Conservation (phyloP, 441 rosid species). For the Erysimum pusillum region DNA sequence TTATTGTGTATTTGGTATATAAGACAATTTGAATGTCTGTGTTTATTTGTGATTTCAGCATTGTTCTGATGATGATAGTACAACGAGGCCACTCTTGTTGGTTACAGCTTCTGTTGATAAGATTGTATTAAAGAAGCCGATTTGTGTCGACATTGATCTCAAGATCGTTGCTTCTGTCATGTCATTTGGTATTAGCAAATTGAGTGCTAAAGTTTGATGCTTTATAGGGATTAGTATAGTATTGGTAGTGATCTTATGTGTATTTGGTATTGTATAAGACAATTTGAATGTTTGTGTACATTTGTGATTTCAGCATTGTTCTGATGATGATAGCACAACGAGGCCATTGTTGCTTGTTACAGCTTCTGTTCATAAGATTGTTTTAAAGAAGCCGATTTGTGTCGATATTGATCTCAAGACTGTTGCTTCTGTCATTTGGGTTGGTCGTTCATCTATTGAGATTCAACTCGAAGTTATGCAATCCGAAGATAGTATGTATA, state of each 20-base stretch:
- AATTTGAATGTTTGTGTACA: conserved; percentile 1
- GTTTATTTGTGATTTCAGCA: conserved; percentile 51
- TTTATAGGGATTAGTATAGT: too few species aligned
- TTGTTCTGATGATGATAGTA: conserved; percentile 74
- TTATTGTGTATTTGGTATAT: background rate
- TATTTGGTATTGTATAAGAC: background rate
- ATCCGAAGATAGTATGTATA: conserved; percentile 34
- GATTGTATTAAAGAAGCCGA: conserved; percentile 79
- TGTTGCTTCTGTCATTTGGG: conserved; percentile 84
- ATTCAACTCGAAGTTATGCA: conserved; percentile 84
- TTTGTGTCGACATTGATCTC: conserved; percentile 70
- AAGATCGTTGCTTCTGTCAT: conserved; percentile 76
- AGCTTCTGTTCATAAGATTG: conserved; percentile 86
- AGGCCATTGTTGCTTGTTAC: conserved; percentile 85
- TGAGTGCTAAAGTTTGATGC: too few species aligned
- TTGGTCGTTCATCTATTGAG: conserved; percentile 88
- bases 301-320: conserved; percentile 66
- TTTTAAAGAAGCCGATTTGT: conserved; percentile 73
- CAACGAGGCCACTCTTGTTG: conserved; percentile 76
- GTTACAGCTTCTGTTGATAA: conserved; percentile 91
- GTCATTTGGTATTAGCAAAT: conserved; percentile 52
- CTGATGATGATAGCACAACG: conserved; percentile 74
- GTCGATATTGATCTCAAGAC: conserved; percentile 75
- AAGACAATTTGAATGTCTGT: background rate
- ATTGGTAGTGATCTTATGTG: background rate